Evolutionary conservation across 805 yeast genomes (phyloP), one percentile per base, ranked within the genome.

Genomic region (Candida tibetensis): DNA sequence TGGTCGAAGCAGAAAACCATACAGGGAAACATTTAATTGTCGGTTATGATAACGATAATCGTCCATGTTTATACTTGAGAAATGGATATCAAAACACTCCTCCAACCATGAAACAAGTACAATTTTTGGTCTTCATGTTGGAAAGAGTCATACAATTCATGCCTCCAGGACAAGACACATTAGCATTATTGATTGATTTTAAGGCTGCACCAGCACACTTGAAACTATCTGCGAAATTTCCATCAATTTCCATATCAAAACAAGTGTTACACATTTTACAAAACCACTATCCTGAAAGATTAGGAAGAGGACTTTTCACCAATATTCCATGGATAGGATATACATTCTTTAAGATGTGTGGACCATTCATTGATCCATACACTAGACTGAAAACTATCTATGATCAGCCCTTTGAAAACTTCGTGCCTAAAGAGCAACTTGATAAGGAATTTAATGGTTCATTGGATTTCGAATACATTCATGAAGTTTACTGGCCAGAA

Each of bases 21-120:
- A 82, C 95, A 0, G 99, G 99, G 40, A 93, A 93, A 61, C 88
- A 91, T 62, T 83, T 91, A 17, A 81, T 91, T 36, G 66, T 93
- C 32, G 99, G 99, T 16, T 93, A 69, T 57, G 99, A 93, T 56
- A 84, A 82, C 51, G 89, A 85, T 53, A 75, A 83, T 17, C 78
- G 99, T 57, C 98, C 99, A 4, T 91, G 97, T 54, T 66, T 93
- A 25, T 91, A 91, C 60, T 72, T 93, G 58, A 85, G 86, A 60
- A 95, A 96, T 0, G 98, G 98, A 10, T 77, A 95, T 57, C 99
- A 93, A 64, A 93, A 93, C 66, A 93, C 99, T 12, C 86, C 87
- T 55, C 79, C 93, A 2, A 79, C 93, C 1, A 83, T 80, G 45
- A 76, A 91, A 51, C 99, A 93, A 58, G 96, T 93, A n/a, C 95